Conservation (phyloP, 345 rosid genomes). For the Anacardium occidentale region DNA sequence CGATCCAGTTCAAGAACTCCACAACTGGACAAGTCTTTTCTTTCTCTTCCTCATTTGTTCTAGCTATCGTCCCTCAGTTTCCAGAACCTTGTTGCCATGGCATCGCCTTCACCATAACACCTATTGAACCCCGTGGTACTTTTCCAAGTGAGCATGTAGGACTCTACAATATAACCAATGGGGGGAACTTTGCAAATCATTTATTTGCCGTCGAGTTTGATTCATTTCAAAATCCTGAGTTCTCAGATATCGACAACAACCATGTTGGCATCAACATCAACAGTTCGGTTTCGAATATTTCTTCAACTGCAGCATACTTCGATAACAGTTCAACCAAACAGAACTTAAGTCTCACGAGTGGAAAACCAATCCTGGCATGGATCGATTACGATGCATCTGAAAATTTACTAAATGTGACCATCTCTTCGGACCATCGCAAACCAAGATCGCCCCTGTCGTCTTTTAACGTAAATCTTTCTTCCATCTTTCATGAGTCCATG, state of each 20-base stretch:
- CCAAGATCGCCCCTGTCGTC: slow-evolving; percentile 53
- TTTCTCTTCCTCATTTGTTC: no score
- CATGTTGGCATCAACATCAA: slow-evolving; percentile 62
- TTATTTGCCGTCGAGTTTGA: slow-evolving; percentile 32
- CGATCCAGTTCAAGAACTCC: no score
- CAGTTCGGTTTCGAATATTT: slow-evolving; percentile 29
- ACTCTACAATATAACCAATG: neutral
- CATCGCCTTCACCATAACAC: slow-evolving; percentile 17
- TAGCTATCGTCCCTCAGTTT: no score
- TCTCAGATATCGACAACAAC: slow-evolving; percentile 41
- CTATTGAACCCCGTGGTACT: slow-evolving; percentile 15
- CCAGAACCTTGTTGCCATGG: no score
- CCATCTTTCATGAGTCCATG: no score
- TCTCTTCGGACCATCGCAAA: slow-evolving; percentile 36
- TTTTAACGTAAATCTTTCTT: no score
- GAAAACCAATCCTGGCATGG: slow-evolving; percentile 48
- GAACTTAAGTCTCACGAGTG: slow-evolving; percentile 38
- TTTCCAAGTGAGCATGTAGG: slow-evolving; percentile 22
- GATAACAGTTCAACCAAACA: slow-evolving; percentile 15
- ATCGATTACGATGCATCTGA: slow-evolving; percentile 49
- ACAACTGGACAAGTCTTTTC: no score
- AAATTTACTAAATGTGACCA: slow-evolving; percentile 40
- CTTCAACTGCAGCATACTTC: slow-evolving; percentile 39
- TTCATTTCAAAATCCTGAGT: slow-evolving; percentile 36
- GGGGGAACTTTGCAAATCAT: neutral